phyloP scores from a whole-genome alignment of 768 basidiomycete genomes.

The Chalciporus sphaerocephalus region DNA sequence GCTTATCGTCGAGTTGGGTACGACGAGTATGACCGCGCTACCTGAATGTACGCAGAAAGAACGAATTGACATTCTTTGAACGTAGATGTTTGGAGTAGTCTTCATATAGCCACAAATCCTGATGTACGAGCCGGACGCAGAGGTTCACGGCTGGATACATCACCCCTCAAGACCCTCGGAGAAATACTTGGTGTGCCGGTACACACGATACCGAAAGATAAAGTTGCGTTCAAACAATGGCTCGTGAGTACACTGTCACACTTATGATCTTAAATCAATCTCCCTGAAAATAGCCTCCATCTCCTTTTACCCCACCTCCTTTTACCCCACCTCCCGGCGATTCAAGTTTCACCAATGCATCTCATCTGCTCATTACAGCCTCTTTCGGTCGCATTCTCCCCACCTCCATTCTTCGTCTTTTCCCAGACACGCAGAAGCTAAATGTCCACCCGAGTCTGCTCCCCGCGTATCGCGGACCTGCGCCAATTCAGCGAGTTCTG shows the following conservation, averaged over 20 bases:
- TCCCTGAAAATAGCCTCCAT: slow-evolving; percentile 39
- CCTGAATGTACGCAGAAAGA: background rate
- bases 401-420: slow-evolving; percentile 52
- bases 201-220: slow-evolving; percentile 56
- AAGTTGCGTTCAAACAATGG: slow-evolving; percentile 61
- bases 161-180: slow-evolving; percentile 64
- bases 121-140: slow-evolving; percentile 62
- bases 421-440: slow-evolving; percentile 54
- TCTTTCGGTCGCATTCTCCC: slow-evolving; percentile 90
- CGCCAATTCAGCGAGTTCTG: slow-evolving; percentile 83
- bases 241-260: slow-evolving; percentile 41
- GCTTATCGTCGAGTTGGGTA: background rate
- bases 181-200: slow-evolving; percentile 50
- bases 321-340: slow-evolving; percentile 21
- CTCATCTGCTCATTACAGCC: slow-evolving; percentile 74
- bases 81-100: slow-evolving; percentile 71
- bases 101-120: slow-evolving; percentile 69
- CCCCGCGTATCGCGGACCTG: slow-evolving; percentile 84
- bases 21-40: background rate
- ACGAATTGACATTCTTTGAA: slow-evolving; percentile 9
- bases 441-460: slow-evolving; percentile 91
- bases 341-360: slow-evolving; percentile 23
- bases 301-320: slow-evolving; percentile 33
- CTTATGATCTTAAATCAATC: no score
- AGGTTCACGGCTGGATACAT: slow-evolving; percentile 50